Conservation (phyloP, 2,329 filamentous ascomycete species). For the Ceratocystiopsis sp. region DNA sequence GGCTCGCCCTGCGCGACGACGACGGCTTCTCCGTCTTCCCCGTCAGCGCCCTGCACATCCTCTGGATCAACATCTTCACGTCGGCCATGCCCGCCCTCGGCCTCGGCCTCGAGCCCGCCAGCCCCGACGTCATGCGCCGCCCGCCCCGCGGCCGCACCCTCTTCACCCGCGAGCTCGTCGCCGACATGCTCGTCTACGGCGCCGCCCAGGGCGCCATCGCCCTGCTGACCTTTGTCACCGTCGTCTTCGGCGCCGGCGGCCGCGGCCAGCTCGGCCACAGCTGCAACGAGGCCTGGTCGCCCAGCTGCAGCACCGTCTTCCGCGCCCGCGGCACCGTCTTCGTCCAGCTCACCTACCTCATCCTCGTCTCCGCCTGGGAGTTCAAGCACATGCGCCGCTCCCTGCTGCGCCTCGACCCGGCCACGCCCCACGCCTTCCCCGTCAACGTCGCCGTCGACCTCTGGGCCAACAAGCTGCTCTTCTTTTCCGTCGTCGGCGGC, state of each 20-base stretch:
- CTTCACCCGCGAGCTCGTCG: constrained; percentile 60
- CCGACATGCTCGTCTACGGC: constrained; percentile 69
- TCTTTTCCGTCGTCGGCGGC: constrained; percentile 46
- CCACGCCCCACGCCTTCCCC: constrained; percentile 31
- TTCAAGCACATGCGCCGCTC: constrained; percentile 57
- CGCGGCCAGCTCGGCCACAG: constrained; percentile 35
- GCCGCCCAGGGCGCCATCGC: constrained; percentile 58
- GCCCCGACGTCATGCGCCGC: constrained; percentile 60
- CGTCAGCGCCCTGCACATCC: constrained; percentile 67
- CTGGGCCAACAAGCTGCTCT: constrained; percentile 53
- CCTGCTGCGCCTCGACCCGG: constrained; percentile 49
- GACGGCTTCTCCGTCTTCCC: constrained; percentile 66
- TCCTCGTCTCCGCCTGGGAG: constrained; percentile 62
- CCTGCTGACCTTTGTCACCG: constrained; percentile 47
- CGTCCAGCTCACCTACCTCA: constrained; percentile 55
- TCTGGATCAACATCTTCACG: constrained; percentile 92
- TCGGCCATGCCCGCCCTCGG: constrained; percentile 79
- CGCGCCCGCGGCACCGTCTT: constrained; percentile 57
- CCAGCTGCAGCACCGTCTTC: constrained; percentile 44
- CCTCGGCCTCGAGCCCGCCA: constrained; percentile 61
- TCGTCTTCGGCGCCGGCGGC: constrained; percentile 38
- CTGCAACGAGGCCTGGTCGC: constrained; percentile 45
- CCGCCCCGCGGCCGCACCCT: constrained; percentile 63
- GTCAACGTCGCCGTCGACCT: constrained; percentile 37
- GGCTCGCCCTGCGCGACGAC: constrained; percentile 63